Conservation (phyloP, 2,329 filamentous ascomycete species). For the Aspergillus nomiae region DNA sequence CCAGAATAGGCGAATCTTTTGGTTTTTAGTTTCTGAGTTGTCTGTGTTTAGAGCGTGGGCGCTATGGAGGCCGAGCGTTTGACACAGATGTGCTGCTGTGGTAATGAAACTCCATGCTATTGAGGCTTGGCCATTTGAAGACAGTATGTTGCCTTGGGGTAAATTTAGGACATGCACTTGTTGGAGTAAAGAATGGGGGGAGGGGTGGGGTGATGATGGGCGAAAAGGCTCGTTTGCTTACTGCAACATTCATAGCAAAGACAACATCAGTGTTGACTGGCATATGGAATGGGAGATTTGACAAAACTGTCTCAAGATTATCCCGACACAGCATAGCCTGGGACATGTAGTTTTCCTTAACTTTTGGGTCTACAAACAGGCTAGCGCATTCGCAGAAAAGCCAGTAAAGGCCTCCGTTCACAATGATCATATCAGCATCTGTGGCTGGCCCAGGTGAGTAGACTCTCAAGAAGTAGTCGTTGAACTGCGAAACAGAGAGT, state of each 20-base stretch:
- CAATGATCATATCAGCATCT: conserved; percentile 17
- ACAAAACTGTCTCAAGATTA: conserved; percentile 17
- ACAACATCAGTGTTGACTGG: conserved; percentile 10
- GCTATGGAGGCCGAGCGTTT: conserved; percentile 14
- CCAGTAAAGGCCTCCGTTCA: conserved; percentile 15
- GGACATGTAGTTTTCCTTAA: conserved; percentile 7
- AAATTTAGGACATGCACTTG: not conserved
- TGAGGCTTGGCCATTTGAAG: conserved; percentile 8
- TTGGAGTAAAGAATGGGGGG: too few species aligned
- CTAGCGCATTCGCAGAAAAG: conserved; percentile 12
- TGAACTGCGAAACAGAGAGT: conserved; percentile 14
- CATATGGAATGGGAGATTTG: conserved; percentile 13
- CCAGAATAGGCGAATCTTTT: conserved; percentile 9
- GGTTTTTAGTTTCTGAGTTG: not conserved
- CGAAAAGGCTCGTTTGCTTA: not conserved
- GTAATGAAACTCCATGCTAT: conserved; percentile 18
- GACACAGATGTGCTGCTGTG: conserved; percentile 13
- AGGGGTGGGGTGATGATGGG: not conserved
- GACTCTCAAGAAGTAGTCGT: conserved; percentile 14
- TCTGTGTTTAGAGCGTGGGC: not conserved
- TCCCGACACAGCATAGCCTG: conserved; percentile 12
- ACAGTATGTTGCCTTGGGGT: conserved; percentile 8
- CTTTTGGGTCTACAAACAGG: not conserved
- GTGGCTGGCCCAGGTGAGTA: conserved; percentile 13
- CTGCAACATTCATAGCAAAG: conserved; percentile 18